Evolutionary conservation across 2,329 filamentous ascomycete genomes (phyloP).

Genomic region (Xylariaceae sp.): DNA sequence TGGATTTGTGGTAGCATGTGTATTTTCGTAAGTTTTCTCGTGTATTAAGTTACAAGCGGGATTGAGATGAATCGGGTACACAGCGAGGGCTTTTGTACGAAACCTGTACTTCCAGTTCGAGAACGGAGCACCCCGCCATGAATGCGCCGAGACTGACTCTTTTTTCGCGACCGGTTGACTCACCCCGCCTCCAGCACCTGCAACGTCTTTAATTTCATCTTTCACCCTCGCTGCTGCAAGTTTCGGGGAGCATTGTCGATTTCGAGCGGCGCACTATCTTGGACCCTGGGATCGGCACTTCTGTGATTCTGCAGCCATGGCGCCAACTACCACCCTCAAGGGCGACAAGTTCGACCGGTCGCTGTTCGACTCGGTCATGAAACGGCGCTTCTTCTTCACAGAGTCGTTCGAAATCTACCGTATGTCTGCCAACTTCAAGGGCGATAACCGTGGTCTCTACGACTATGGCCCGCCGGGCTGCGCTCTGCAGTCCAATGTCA

Average conservation of each 20-base stretch:
- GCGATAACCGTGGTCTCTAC: constrained; percentile 60
- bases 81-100: too few relatives aligned
- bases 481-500: constrained; percentile 79
- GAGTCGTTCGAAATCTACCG: constrained; percentile 11
- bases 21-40: too few relatives aligned
- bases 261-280: too few relatives aligned
- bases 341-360: constrained; percentile 61
- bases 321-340: constrained; percentile 48
- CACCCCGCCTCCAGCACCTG: too few relatives aligned
- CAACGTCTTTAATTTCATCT: too few relatives aligned
- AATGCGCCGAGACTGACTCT: neutral
- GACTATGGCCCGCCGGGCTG: constrained; percentile 90
- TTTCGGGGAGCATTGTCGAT: too few relatives aligned
- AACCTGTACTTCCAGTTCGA: constrained; percentile 1
- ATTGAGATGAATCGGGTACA: too few relatives aligned
- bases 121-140: neutral
- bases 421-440: constrained; percentile 13
- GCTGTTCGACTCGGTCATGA: constrained; percentile 60
- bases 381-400: constrained; percentile 35
- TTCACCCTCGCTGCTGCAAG: too few relatives aligned
- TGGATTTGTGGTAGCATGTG: too few relatives aligned
- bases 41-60: too few relatives aligned
- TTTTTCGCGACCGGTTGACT: neutral
- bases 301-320: neutral
- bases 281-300: neutral